phyloP scores from a whole-genome alignment of 192 early-diverging fungal species.

The Podochytrium sp. region DNA sequence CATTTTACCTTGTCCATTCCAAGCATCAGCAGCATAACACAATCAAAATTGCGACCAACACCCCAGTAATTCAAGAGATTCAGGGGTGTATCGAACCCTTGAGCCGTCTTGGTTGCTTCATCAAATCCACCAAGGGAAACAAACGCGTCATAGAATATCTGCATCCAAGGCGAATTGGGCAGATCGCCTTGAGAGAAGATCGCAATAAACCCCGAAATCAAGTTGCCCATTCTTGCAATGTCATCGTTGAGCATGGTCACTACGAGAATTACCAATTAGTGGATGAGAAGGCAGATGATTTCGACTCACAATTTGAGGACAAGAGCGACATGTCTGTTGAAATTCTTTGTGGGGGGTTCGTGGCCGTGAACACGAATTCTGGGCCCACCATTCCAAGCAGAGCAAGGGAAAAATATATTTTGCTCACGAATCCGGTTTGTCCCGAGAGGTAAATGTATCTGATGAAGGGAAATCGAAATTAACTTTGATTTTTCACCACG shows the following conservation, averaged over 20 bases:
- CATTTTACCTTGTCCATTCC: not conserved
- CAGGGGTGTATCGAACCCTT: not conserved
- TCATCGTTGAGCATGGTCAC: not conserved
- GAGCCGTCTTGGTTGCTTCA: not conserved
- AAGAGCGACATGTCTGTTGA: not conserved
- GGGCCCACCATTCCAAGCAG: not conserved
- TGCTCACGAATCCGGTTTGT: not conserved
- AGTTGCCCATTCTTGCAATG: not conserved
- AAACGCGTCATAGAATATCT: not conserved
- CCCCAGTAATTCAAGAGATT: not conserved
- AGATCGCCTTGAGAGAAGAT: not conserved
- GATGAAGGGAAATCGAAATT: too few species aligned
- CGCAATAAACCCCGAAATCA: not conserved
- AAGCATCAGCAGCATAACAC: not conserved
- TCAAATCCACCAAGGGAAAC: not conserved
- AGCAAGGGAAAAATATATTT: not conserved
- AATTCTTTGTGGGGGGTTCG: not conserved
- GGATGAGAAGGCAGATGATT: too few species aligned
- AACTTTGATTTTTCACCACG: too few species aligned
- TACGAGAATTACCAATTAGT: too few species aligned
- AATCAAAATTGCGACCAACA: not conserved
- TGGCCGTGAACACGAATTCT: not conserved
- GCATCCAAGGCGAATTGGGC: not conserved
- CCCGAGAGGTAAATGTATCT: not conserved
- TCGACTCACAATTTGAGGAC: not conserved